Percentiles rank a stretch among this genome's conserved stretches.
phyloP scores from a whole-genome alignment of 495 filamentous ascomycete genomes.

The Penicillium manginii region DNA sequence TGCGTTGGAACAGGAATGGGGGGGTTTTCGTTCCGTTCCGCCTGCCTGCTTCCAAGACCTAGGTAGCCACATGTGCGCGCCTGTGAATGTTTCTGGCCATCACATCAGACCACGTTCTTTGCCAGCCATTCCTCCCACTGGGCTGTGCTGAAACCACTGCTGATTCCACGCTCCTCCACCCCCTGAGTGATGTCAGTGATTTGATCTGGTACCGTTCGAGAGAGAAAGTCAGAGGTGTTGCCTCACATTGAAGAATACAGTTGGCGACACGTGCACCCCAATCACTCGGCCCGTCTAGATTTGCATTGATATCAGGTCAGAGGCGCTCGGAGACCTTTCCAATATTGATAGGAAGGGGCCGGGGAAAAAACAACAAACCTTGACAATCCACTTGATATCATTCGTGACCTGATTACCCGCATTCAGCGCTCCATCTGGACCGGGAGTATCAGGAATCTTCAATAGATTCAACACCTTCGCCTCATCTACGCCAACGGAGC shows the following conservation, averaged over 20 bases:
- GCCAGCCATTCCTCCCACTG: conserved; percentile 87
- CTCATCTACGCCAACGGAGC: conserved; percentile 68
- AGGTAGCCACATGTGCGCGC: no score
- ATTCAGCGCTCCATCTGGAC: conserved; percentile 67
- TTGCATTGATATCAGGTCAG: no score
- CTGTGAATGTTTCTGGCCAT: not conserved
- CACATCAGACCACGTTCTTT: conserved; percentile 67
- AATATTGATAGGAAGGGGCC: conserved; percentile 1
- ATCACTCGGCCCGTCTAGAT: conserved; percentile 64
- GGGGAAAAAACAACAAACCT: conserved; percentile 50
- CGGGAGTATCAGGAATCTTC: conserved; percentile 63
- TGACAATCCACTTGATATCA: conserved; percentile 83
- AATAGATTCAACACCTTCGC: conserved; percentile 65
- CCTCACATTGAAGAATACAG: conserved; percentile 77
- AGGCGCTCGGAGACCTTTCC: conserved; percentile 17
- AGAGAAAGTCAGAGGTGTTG: not conserved
- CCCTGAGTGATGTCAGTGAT: conserved; percentile 53
- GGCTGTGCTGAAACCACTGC: conserved; percentile 72
- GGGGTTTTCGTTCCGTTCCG: no score
- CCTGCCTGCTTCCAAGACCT: no score
- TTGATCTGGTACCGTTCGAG: conserved; percentile 6
- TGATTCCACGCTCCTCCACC: conserved; percentile 76
- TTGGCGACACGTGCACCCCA: conserved; percentile 88
- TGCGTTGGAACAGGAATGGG: not conserved
- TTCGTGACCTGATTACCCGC: conserved; percentile 75